phyloP scores from a whole-genome alignment of 164 flowering plant species.

The Chloranthus sessilifolius region DNA sequence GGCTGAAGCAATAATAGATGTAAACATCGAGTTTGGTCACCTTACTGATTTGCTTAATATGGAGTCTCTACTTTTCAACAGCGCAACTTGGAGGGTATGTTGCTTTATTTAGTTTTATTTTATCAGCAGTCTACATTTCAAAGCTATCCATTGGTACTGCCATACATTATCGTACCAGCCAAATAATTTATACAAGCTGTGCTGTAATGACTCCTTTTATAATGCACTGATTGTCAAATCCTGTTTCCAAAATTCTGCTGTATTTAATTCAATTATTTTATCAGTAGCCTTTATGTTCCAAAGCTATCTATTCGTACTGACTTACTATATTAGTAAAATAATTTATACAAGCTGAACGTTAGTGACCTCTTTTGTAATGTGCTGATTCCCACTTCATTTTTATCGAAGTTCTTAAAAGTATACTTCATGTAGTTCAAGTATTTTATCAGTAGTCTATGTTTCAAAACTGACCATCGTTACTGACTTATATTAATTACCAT shows the following conservation, averaged over 20 bases:
- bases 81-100: conserved; percentile 62
- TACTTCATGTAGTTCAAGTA: neutral
- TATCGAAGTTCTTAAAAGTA: neutral
- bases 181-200: too few relatives aligned
- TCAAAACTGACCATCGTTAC: too few relatives aligned
- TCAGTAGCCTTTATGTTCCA: too few relatives aligned
- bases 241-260: neutral
- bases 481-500: too few relatives aligned
- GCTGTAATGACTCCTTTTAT: neutral
- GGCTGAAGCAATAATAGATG: conserved; percentile 28
- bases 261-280: neutral
- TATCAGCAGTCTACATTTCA: conserved; percentile 19
- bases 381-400: neutral
- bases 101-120: conserved; percentile 3
- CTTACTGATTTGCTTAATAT: conserved; percentile 52
- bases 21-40: conserved; percentile 53
- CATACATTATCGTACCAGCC: too few relatives aligned
- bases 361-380: neutral
- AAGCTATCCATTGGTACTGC: conserved; percentile 26
- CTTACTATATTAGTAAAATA: too few relatives aligned
- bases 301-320: too few relatives aligned
- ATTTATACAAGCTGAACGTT: neutral
- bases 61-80: conserved; percentile 43
- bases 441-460: neutral
- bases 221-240: neutral